phyloP scores from a whole-genome alignment of 305 asterid genomes.

The Solanum hybrid region DNA sequence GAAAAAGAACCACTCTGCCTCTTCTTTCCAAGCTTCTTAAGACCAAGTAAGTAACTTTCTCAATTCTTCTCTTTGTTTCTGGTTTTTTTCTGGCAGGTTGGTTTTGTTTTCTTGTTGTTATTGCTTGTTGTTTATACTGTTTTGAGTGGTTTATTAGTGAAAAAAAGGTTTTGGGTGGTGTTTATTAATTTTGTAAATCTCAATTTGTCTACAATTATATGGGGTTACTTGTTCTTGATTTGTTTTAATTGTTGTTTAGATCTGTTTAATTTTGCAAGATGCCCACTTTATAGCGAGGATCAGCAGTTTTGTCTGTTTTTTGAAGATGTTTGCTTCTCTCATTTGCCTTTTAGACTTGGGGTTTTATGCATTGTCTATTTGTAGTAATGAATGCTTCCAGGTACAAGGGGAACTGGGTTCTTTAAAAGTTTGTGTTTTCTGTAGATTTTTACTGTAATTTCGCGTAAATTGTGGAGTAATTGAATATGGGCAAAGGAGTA shows the following conservation, averaged over 20 bases:
- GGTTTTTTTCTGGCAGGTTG: neutral
- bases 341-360: neutral
- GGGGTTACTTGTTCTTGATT: neutral
- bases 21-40: neutral
- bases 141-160: neutral
- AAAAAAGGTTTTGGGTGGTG: neutral
- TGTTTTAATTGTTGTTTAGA: slow-evolving; percentile 9
- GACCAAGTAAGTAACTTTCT: neutral
- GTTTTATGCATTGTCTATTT: neutral
- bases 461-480: neutral
- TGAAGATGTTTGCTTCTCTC: neutral
- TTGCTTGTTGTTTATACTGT: neutral
- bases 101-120: neutral
- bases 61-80: neutral
- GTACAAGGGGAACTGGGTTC: neutral
- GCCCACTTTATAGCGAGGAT: neutral
- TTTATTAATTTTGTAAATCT: neutral
- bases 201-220: neutral
- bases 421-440: neutral
- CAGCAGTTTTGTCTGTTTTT: neutral
- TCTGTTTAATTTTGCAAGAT: slow-evolving; percentile 11
- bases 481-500: neutral
- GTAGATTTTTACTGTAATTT: neutral
- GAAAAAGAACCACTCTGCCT: neutral
- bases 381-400: neutral